Conservation (phyloP, 73 alveolate species). For the Tetrahymena borealis region DNA sequence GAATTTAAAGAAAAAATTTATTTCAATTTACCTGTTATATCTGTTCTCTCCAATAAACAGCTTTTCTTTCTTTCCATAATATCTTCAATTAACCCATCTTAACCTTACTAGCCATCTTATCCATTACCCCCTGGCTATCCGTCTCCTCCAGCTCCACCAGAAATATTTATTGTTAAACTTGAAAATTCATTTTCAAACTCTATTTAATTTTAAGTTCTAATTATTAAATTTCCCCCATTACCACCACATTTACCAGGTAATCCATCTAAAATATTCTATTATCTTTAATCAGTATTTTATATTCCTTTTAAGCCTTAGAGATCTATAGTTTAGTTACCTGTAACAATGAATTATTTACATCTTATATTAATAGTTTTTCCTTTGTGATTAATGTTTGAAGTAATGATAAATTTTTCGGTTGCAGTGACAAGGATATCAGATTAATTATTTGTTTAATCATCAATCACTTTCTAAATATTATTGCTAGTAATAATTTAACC, state of each 20-base stretch:
- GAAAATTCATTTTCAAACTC: not conserved
- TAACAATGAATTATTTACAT: not conserved
- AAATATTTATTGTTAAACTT: not conserved
- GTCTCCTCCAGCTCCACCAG: not conserved
- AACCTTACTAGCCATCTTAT: not conserved
- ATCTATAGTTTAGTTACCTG: not conserved
- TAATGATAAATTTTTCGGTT: not conserved
- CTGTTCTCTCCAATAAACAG: not conserved
- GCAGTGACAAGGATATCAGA: not conserved
- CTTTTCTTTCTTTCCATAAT: not conserved
- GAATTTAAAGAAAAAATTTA: not conserved
- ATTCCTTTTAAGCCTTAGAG: not conserved
- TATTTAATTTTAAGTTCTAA: not conserved
- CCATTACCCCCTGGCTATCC: not conserved
- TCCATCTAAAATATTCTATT: not conserved
- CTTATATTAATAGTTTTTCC: not conserved
- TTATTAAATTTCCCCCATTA: not conserved
- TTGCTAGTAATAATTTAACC: not conserved
- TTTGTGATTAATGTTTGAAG: not conserved
- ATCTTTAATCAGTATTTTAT: not conserved
- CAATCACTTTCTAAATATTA: not conserved
- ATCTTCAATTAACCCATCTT: not conserved
- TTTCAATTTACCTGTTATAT: not conserved
- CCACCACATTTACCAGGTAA: not conserved
- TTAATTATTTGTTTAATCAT: not conserved